Base-by-base conservation (phyloP, 2,329 filamentous ascomycete species). In the Ambrosiella beaveri region DNA sequence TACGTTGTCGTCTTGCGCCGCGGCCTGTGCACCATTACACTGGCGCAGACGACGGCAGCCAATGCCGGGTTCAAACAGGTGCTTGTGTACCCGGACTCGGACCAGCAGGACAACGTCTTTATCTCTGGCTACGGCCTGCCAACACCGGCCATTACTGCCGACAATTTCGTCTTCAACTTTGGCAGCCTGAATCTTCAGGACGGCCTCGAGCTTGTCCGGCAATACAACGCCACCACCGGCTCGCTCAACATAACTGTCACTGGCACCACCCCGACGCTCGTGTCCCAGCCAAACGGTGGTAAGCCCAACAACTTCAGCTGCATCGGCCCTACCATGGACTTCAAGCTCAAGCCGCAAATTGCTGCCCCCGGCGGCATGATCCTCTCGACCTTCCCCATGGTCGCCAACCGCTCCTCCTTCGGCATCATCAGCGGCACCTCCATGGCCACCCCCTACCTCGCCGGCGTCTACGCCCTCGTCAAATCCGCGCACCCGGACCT, bases 381-480 rank as follows among this genome's bases (percentile, higher is more conserved):
- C 11, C 64, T 71, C 5, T 65, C 68, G 1, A 70, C 68, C 0
- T 70, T 64, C 60, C 57, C 51, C 7, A 17, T 40, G 15, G 11
- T 35, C 19, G 51, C 41, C 37, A 52, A 55, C 36, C 55, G 62
- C 0, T 57, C 63, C 15, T 66, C 65, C 11, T 71, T 69, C 37
- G 65, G 65, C 2, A 67, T 69, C 36, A 62, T 70, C 15, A 74
- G 71, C 50, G 78, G 78, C 50, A 80, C 78, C 0, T 79, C 75
- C 0, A 80, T 81, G 77, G 73, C 77, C 0, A 73, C 73, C 4
- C 77, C 77, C 0, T 77, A 77, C 59, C 68, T 77, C 27, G 75
- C 76, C 41, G 77, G 75, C 12, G 67, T 75, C n/a, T 73, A 72
- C 2, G 74, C 73, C 6, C 64, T 76, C 35, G 62, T 71, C 7